Evolutionary conservation across 495 filamentous ascomycete genomes (phyloP).

Genomic region (Hamigera avellanea): DNA sequence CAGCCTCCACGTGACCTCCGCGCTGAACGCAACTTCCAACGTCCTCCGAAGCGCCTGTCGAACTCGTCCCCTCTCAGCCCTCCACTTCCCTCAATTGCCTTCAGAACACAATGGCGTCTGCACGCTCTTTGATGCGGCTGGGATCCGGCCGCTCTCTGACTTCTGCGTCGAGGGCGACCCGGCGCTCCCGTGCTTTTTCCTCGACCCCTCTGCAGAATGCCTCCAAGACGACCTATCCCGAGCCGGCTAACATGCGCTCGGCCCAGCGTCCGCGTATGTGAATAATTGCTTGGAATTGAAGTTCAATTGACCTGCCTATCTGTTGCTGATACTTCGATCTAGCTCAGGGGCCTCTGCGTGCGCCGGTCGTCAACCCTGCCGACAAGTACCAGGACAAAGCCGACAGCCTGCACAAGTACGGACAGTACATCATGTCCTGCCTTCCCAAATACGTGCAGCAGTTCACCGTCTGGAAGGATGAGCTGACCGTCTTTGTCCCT

Average conservation of each 20-base stretch:
- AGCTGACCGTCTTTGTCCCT: conserved; percentile 85
- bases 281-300: background rate
- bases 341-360: conserved; percentile 56
- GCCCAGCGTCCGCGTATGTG: conserved; percentile 50
- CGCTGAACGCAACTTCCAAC: background rate
- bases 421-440: conserved; percentile 91
- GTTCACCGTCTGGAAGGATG: conserved; percentile 99
- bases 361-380: conserved; percentile 77
- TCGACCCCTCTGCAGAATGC: conserved; percentile 43
- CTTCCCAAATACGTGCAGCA: conserved; percentile 98
- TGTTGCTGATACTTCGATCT: background rate
- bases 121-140: conserved; percentile 56
- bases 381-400: conserved; percentile 84
- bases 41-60: background rate
- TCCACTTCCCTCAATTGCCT: conserved; percentile 10
- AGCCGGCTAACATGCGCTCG: conserved; percentile 54
- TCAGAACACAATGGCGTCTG: conserved; percentile 32
- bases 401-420: conserved; percentile 80
- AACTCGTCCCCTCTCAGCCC: background rate
- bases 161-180: conserved; percentile 45
- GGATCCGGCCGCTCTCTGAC: conserved; percentile 50
- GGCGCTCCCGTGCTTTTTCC: conserved; percentile 41
- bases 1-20: conserved; percentile 12
- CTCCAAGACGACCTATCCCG: conserved; percentile 36
- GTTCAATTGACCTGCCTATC: conserved; percentile 7